Evolutionary conservation across 2,329 filamentous ascomycete genomes (phyloP), one percentile per base, ranked within the genome.

Genomic region (Capronia americana): DNA sequence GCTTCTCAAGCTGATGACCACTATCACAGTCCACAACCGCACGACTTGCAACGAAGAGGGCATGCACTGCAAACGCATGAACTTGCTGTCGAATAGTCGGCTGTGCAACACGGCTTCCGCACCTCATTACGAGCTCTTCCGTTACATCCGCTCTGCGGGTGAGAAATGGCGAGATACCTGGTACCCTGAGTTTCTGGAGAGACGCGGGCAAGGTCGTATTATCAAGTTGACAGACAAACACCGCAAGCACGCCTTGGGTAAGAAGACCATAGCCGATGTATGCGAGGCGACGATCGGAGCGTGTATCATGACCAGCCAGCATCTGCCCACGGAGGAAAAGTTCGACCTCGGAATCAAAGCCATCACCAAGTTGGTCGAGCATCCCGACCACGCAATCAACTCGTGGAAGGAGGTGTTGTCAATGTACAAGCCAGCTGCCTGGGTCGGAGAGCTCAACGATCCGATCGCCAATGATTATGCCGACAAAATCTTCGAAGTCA

Each of bases 1-100:
- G 38, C 97, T 97, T 74, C 83, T 99, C 66, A 99, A 99, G 79
- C 94, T 97, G 89, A 92, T 92, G 11, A 97, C 94, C 0, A 94
- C 93, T 0, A 93, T 99, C 61, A 89, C 93, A 0, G 83, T 96
- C 0, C 98, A 91, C 75, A 90, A 90, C 0, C 84, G 88, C 30
- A 88, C 91, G 23, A 92, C 92, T 0, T 86, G 91, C 56, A 87
- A 90, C 68, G 88, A 92, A 70, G 95, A 99, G 74, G 88, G 92
- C 63, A 95, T 92, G 72, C 95, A 99, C 74, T 91, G 96, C 7
- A 89, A 92, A 72, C 89, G 95, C 17, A 98, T 98, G 94, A 75
- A 90, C 23, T 85, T 98, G 73, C 85, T 98, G 17, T 97, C 92
- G 84, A 99, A 99, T 78, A 86, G 90, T 71, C 97, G 97, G 70